These are phyloP conservation scores for Trichoderma sp. DNA, from an alignment of 2,329 filamentous ascomycete genomes.

Conservation along the genomic window DNA sequence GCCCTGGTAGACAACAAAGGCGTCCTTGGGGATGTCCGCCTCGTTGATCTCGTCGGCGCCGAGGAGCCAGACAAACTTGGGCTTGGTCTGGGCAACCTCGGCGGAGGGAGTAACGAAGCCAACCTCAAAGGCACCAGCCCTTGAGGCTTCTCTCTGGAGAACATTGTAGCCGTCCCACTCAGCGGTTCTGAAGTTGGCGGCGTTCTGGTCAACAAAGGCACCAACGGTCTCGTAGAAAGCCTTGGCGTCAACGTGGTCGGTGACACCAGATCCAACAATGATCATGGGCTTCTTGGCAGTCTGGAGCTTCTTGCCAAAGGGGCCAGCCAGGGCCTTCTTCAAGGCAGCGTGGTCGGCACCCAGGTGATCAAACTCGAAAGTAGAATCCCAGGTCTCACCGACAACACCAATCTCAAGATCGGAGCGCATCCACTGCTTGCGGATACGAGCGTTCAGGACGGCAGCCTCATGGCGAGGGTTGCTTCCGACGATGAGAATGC, in stretches of 20 bases:
- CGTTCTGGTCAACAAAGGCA: slow-evolving; percentile 89
- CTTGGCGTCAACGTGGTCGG: slow-evolving; percentile 88
- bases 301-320: slow-evolving; percentile 91
- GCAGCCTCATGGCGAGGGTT: slow-evolving; percentile 96
- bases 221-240: slow-evolving; percentile 91
- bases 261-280: slow-evolving; percentile 87
- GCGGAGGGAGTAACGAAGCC: slow-evolving; percentile 87
- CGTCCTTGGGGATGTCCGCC: slow-evolving; percentile 88
- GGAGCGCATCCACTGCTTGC: slow-evolving; percentile 96
- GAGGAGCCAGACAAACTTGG: slow-evolving; percentile 96
- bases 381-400: slow-evolving; percentile 88
- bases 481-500: slow-evolving; percentile 87
- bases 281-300: slow-evolving; percentile 93
- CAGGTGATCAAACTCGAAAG: slow-evolving; percentile 92
- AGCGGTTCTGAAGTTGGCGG: slow-evolving; percentile 78
- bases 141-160: slow-evolving; percentile 88
- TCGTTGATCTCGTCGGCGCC: slow-evolving; percentile 89
- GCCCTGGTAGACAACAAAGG: slow-evolving; percentile 96
- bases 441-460: slow-evolving; percentile 91
- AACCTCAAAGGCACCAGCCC: slow-evolving; percentile 91
- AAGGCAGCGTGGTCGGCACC: slow-evolving; percentile 77
- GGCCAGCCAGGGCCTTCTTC: slow-evolving; percentile 80
- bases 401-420: slow-evolving; percentile 91
- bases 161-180: slow-evolving; percentile 99
- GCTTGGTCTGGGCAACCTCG: slow-evolving; percentile 77